These are phyloP conservation scores for Excoecaria cochinchinensis DNA, from an alignment of 345 rosid species.

Conservation along the genomic window DNA sequence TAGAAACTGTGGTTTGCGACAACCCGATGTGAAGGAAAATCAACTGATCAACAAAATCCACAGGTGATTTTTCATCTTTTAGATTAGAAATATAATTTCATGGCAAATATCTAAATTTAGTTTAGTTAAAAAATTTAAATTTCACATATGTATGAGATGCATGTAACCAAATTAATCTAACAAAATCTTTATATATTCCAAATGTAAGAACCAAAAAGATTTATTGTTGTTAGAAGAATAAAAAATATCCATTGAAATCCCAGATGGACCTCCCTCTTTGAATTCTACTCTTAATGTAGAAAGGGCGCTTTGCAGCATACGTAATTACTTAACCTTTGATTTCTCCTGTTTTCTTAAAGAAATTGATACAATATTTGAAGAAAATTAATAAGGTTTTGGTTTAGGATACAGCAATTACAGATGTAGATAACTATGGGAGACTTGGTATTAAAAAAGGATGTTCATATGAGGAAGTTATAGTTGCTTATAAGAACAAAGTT, in stretches of 20 bases:
- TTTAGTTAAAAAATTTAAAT: too few species aligned
- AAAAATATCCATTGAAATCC: slow-evolving; percentile 57
- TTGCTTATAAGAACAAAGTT: slow-evolving; percentile 49
- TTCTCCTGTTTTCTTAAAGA: too few species aligned
- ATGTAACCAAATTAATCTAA: too few species aligned
- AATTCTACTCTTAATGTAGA: slow-evolving; percentile 77
- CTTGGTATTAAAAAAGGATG: slow-evolving; percentile 65
- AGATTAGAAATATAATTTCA: too few species aligned
- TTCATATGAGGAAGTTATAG: slow-evolving; percentile 59
- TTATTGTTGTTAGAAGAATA: slow-evolving; percentile 32
- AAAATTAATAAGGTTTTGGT: slow-evolving; percentile 30
- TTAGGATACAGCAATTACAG: slow-evolving; percentile 85
- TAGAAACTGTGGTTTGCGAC: too few species aligned
- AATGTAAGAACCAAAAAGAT: slow-evolving; percentile 14
- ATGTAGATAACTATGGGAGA: slow-evolving; percentile 71
- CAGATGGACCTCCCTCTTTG: slow-evolving; percentile 53
- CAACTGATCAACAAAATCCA: too few species aligned
- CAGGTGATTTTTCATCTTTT: too few species aligned
- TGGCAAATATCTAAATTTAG: too few species aligned
- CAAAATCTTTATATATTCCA: slow-evolving; percentile 5
- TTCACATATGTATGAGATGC: too few species aligned
- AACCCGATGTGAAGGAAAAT: too few species aligned
- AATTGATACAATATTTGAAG: too few species aligned
- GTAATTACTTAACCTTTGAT: slow-evolving; percentile 30
- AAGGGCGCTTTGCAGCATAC: slow-evolving; percentile 79